phyloP scores from a whole-genome alignment of 2,329 filamentous ascomycete genomes.

The Ophiocordyceps unilateralis region DNA sequence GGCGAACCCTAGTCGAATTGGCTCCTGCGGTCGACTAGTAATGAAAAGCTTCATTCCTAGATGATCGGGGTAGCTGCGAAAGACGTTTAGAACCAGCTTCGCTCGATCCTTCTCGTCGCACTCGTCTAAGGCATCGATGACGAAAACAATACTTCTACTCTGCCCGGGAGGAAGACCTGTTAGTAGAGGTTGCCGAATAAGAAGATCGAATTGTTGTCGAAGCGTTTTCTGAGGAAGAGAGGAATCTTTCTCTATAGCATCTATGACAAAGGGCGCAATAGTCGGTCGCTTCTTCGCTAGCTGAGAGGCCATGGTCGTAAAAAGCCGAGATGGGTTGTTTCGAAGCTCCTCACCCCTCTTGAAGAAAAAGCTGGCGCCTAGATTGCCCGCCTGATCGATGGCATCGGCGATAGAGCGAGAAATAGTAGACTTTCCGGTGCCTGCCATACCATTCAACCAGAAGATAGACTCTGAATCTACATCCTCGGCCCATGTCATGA shows the following conservation, averaged over 20 bases:
- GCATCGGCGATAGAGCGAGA: slow-evolving; percentile 11
- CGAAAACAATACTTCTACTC: slow-evolving; percentile 7
- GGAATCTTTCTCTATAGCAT: slow-evolving; percentile 14
- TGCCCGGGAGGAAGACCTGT: neutral
- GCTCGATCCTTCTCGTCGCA: slow-evolving; percentile 12
- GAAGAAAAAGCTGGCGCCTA: slow-evolving; percentile 27
- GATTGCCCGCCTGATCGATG: slow-evolving; percentile 2
- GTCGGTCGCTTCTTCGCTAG: slow-evolving; percentile 12
- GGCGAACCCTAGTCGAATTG: slow-evolving; percentile 18
- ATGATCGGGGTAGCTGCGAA: neutral
- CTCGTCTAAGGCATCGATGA: slow-evolving; percentile 18
- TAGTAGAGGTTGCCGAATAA: slow-evolving; percentile 18
- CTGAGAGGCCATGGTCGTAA: slow-evolving; percentile 21
- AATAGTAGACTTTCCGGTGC: slow-evolving; percentile 22
- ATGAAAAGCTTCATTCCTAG: slow-evolving; percentile 16
- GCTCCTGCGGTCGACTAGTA: slow-evolving; percentile 24
- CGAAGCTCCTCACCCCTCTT: slow-evolving; percentile 22
- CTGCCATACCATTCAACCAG: slow-evolving; percentile 21
- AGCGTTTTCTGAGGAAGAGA: slow-evolving; percentile 9
- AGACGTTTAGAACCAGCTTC: slow-evolving; percentile 11
- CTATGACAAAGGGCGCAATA: slow-evolving; percentile 9
- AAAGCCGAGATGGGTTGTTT: slow-evolving; percentile 15
- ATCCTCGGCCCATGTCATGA: slow-evolving; percentile 10
- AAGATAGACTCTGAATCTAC: slow-evolving; percentile 11
- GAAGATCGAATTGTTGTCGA: slow-evolving; percentile 21